phyloP scores from a whole-genome alignment of 2,329 filamentous ascomycete species.

The Penicillium sclerotiorum region DNA sequence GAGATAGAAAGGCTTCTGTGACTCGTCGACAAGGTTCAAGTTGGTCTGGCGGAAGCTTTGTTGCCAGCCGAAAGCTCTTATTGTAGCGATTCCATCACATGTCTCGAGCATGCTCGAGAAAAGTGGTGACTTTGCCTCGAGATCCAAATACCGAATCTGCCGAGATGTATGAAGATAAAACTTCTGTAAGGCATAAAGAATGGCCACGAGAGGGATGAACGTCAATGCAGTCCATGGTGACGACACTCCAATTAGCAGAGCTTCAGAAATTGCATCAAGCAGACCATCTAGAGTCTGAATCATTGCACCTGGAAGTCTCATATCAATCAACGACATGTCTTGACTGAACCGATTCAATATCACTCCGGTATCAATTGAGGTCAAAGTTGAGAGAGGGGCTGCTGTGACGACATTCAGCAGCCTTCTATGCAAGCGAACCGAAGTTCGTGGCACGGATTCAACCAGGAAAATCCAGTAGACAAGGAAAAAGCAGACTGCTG shows the following conservation, averaged over 20 bases:
- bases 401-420: neutral
- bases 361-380: neutral
- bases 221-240: neutral
- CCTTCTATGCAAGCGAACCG: neutral
- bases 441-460: neutral
- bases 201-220: neutral
- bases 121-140: conserved; percentile 55
- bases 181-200: conserved; percentile 18
- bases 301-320: conserved; percentile 41
- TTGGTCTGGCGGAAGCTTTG: conserved; percentile 42
- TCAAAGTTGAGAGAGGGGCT: neutral
- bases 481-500: neutral
- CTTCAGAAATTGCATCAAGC: neutral
- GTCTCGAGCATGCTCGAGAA: conserved; percentile 57
- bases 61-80: conserved; percentile 55
- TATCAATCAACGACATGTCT: conserved; percentile 50
- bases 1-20: conserved; percentile 3
- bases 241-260: neutral
- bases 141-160: conserved; percentile 55
- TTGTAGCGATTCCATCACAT: conserved; percentile 50
- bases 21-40: conserved; percentile 13
- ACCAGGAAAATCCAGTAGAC: neutral
- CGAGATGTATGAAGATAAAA: conserved; percentile 51
- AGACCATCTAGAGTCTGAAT: conserved; percentile 28
- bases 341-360: conserved; percentile 29